Conservation (phyloP, 179 eudicot species). For the Nepenthes alata region DNA sequence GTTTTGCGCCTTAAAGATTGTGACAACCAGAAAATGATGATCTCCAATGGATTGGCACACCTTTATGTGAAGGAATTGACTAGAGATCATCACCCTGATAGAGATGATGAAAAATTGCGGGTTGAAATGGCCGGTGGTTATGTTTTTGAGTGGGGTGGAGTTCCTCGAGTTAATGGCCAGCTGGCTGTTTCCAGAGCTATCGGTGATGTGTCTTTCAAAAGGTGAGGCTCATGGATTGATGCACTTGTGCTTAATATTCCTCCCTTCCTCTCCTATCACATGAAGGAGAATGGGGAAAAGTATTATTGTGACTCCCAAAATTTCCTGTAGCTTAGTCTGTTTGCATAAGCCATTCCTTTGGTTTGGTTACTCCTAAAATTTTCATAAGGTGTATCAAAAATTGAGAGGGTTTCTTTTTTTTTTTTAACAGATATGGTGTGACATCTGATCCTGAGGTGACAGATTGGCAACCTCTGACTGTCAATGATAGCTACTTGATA, state of each 20-base stretch:
- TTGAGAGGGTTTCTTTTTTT: background rate
- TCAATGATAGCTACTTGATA: conserved; percentile 75
- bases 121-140: conserved; percentile 89
- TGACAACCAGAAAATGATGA: conserved; percentile 38
- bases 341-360: background rate
- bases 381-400: background rate
- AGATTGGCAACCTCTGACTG: conserved; percentile 78
- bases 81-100: conserved; percentile 89
- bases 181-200: conserved; percentile 96
- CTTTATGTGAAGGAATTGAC: conserved; percentile 77
- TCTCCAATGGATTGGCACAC: conserved; percentile 43
- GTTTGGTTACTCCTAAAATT: background rate
- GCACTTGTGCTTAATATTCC: background rate
- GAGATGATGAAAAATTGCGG: conserved; percentile 75
- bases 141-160: conserved; percentile 90
- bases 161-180: conserved; percentile 81
- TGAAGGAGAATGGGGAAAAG: background rate
- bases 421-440: conserved; percentile 74
- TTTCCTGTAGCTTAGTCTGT: background rate
- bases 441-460: conserved; percentile 87
- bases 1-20: conserved; percentile 40
- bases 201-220: conserved; percentile 82
- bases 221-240: conserved; percentile 28
- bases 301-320: background rate
- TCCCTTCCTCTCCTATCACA: background rate